These are phyloP conservation scores for Tolypocladium ovalisporum DNA, from an alignment of 2,329 filamentous ascomycete genomes.

Conservation along the genomic window DNA sequence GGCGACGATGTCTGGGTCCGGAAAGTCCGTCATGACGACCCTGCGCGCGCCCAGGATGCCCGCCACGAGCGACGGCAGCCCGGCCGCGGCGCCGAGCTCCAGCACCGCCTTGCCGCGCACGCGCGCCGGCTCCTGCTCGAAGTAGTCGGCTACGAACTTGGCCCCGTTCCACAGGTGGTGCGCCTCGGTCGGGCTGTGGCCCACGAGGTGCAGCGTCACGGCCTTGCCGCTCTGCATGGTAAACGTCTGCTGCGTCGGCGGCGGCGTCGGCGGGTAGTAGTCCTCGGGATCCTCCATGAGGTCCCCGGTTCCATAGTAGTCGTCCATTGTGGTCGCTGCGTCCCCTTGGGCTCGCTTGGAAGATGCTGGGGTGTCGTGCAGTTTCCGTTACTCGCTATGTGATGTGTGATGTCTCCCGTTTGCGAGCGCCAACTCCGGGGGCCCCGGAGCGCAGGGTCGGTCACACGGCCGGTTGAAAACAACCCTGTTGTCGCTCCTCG, in stretches of 20 bases:
- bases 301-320: slow-evolving; percentile 28
- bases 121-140: slow-evolving; percentile 57
- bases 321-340: slow-evolving; percentile 21
- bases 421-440: background rate
- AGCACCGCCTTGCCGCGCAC: slow-evolving; percentile 63
- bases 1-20: slow-evolving; percentile 69
- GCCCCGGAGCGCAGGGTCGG: background rate
- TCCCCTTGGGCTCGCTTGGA: background rate
- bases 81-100: slow-evolving; percentile 82
- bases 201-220: slow-evolving; percentile 68
- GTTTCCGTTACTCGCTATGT: background rate
- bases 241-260: slow-evolving; percentile 64
- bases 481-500: background rate
- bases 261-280: slow-evolving; percentile 68
- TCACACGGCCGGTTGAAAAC: background rate
- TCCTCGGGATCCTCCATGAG: slow-evolving; percentile 75
- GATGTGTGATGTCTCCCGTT: background rate
- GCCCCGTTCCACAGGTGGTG: slow-evolving; percentile 89
- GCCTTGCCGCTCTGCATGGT: slow-evolving; percentile 53
- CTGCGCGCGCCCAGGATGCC: slow-evolving; percentile 59
- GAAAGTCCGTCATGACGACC: slow-evolving; percentile 80
- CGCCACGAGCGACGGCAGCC: slow-evolving; percentile 70
- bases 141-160: slow-evolving; percentile 64
- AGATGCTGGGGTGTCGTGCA: background rate
- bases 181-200: slow-evolving; percentile 80